These are phyloP conservation scores for Exophiala aquamarina DNA, from an alignment of 2,329 filamentous ascomycete genomes.

Conservation along the genomic window DNA sequence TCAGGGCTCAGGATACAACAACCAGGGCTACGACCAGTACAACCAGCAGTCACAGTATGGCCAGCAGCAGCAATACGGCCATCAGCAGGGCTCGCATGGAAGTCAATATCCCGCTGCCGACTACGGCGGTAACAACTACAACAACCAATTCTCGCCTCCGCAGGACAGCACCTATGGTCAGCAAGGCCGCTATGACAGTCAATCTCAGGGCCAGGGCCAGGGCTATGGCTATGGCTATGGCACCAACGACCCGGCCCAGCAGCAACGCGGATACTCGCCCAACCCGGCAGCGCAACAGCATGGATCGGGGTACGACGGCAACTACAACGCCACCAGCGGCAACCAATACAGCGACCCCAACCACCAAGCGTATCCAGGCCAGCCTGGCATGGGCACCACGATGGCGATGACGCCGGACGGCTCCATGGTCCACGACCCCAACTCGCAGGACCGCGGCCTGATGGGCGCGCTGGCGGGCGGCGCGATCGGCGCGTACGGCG, in stretches of 20 bases:
- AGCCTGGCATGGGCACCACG: constrained; percentile 37
- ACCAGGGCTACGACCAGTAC: constrained; percentile 19
- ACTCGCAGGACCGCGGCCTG: constrained; percentile 43
- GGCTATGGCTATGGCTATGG: constrained; percentile 13
- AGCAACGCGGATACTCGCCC: constrained; percentile 10
- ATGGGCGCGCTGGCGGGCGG: constrained; percentile 48
- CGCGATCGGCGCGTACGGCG: constrained; percentile 46
- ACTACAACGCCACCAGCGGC: neutral
- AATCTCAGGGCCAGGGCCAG: constrained; percentile 5
- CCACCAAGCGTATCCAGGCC: constrained; percentile 25
- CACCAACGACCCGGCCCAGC: constrained; percentile 9
- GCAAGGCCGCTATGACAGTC: constrained; percentile 10
- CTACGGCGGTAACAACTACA: constrained; percentile 1
- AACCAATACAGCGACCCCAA: neutral
- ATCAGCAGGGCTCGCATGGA: constrained; percentile 12
- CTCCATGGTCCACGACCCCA: constrained; percentile 43
- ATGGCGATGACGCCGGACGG: no score
- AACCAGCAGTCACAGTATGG: constrained; percentile 14
- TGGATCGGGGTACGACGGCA: neutral
- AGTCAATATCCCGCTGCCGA: constrained; percentile 14
- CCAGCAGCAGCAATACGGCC: constrained; percentile 11
- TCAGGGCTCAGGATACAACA: neutral
- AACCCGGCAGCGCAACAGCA: constrained; percentile 7
- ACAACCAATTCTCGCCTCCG: constrained; percentile 8
- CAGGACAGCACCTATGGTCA: constrained; percentile 12